Percentiles rank a stretch among this genome's conserved stretches.
Conservation (phyloP, 2,329 filamentous ascomycete genomes). For the Colletotrichum acutatum region DNA sequence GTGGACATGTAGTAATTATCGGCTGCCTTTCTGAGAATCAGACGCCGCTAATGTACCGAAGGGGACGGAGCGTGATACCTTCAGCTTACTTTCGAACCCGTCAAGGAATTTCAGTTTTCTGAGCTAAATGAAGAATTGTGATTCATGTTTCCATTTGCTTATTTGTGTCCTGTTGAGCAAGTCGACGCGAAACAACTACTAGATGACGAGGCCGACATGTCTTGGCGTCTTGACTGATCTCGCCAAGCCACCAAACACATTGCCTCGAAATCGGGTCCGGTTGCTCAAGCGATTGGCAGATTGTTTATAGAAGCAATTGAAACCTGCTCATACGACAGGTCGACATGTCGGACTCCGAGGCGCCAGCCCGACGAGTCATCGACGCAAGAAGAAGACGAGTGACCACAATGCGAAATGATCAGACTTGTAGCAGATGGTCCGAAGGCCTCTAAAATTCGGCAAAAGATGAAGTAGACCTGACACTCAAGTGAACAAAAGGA, state of each 20-base stretch:
- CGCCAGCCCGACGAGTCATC: conserved; percentile 10
- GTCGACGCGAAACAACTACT: conserved; percentile 2
- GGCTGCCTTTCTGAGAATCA: neutral
- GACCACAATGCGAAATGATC: neutral
- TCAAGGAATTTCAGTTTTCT: neutral
- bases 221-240: conserved; percentile 20
- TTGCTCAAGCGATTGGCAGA: conserved; percentile 23
- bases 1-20: neutral
- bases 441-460: neutral
- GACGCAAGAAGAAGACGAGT: neutral
- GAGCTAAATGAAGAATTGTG: neutral
- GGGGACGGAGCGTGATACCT: neutral
- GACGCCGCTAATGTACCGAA: neutral
- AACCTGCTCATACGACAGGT: conserved; percentile 7
- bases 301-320: conserved; percentile 3
- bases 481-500: neutral
- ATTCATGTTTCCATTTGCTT: neutral
- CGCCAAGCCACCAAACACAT: neutral
- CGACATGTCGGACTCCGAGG: neutral
- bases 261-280: neutral
- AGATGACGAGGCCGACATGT: conserved; percentile 2
- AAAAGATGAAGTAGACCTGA: conserved; percentile 1
- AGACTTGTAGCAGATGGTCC: neutral
- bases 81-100: neutral
- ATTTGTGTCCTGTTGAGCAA: neutral